These are phyloP conservation scores for Calendula officinalis DNA, from an alignment of 129 eudicot species.

Conservation along the genomic window DNA sequence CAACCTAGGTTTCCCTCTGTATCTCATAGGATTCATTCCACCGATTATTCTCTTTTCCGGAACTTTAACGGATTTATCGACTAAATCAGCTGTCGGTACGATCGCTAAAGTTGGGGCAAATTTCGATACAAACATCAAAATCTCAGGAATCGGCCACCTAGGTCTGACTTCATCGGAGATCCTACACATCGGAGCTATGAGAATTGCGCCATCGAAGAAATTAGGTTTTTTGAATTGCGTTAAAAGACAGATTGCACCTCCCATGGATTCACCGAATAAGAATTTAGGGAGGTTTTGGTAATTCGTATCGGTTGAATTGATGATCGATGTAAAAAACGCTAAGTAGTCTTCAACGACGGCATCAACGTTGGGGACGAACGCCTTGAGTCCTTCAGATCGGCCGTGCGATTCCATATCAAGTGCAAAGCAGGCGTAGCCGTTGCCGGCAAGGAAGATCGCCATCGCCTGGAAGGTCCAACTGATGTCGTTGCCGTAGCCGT, in stretches of 20 bases:
- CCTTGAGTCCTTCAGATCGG: slow-evolving; percentile 73
- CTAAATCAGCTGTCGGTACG: slow-evolving; percentile 76
- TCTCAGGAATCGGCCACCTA: slow-evolving; percentile 78
- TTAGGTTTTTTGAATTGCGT: slow-evolving; percentile 39
- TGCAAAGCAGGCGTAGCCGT: slow-evolving; percentile 81
- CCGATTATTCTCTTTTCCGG: slow-evolving; percentile 53
- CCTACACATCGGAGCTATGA: slow-evolving; percentile 85
- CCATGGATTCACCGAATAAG: slow-evolving; percentile 88
- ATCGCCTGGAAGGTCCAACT: slow-evolving; percentile 83
- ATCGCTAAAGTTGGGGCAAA: slow-evolving; percentile 73
- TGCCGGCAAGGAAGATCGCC: slow-evolving; percentile 69
- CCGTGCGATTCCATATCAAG: slow-evolving; percentile 87
- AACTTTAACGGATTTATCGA: slow-evolving; percentile 76
- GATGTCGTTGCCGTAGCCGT: slow-evolving; percentile 93
- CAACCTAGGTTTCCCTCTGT: slow-evolving; percentile 78
- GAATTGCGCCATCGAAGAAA: slow-evolving; percentile 58
- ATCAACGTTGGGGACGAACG: slow-evolving; percentile 71
- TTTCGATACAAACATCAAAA: slow-evolving; percentile 53
- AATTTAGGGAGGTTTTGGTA: slow-evolving; percentile 44
- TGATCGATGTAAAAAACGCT: slow-evolving; percentile 43
- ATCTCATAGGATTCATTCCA: slow-evolving; percentile 71
- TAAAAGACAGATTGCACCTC: slow-evolving; percentile 81
- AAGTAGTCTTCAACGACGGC: slow-evolving; percentile 56
- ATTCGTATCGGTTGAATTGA: slow-evolving; percentile 20
- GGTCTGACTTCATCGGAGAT: slow-evolving; percentile 74